Conservation (phyloP, 441 rosid genomes). For the Melastoma candidum region DNA sequence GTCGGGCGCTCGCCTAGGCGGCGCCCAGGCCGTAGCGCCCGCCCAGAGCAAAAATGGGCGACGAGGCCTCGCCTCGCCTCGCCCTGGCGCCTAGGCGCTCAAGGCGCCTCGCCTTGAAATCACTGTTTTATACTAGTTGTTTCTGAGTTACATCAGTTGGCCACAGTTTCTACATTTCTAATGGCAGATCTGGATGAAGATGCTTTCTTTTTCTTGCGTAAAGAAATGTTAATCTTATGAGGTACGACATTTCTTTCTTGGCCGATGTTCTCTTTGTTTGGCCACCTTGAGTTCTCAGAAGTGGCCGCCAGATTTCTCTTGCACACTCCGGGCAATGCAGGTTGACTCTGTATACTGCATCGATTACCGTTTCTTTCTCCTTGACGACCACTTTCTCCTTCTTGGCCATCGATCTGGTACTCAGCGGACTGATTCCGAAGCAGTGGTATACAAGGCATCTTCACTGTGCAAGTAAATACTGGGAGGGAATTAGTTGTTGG, state of each 20-base stretch:
- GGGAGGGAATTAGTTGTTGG: not conserved
- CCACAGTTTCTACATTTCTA: too few species aligned
- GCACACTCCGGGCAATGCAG: constrained; percentile 74
- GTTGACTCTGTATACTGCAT: constrained; percentile 58
- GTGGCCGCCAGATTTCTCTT: constrained; percentile 50
- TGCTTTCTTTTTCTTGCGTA: too few species aligned
- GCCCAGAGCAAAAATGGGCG: too few species aligned
- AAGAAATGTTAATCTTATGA: too few species aligned
- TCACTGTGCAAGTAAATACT: not conserved
- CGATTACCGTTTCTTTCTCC: constrained; percentile 31
- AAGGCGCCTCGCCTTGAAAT: too few species aligned
- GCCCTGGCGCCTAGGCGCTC: too few species aligned
- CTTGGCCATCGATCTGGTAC: constrained; percentile 5
- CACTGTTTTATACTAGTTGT: not conserved
- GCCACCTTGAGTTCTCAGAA: constrained; percentile 37
- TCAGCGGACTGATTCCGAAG: not conserved
- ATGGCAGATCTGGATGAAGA: too few species aligned
- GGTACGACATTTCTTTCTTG: too few species aligned
- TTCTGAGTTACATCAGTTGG: too few species aligned
- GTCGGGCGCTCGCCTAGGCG: too few species aligned
- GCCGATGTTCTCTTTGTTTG: not conserved
- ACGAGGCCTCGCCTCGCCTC: too few species aligned
- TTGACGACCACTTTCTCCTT: constrained; percentile 31
- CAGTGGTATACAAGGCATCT: not conserved
- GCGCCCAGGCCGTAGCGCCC: too few species aligned